These are phyloP conservation scores for Aquilaria yunnanensis DNA, from an alignment of 345 rosid species.

Conservation along the genomic window DNA sequence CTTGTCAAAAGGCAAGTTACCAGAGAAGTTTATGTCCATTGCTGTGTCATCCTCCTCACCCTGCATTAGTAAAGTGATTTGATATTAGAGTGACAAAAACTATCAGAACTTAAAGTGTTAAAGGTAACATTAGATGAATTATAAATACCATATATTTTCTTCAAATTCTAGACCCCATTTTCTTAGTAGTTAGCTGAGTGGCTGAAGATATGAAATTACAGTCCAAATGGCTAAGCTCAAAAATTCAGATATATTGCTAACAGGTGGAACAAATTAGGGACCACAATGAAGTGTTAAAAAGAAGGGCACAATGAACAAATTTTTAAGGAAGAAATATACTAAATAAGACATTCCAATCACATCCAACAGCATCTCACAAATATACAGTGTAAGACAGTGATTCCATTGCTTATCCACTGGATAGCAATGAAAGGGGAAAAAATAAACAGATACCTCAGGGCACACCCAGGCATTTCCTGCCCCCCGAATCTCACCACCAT, in stretches of 20 bases:
- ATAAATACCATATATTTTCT: background rate
- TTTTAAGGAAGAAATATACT: too few species aligned
- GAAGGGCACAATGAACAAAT: too few species aligned
- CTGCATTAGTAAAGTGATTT: slow-evolving; percentile 32
- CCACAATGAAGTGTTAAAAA: too few species aligned
- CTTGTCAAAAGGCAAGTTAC: slow-evolving; percentile 70
- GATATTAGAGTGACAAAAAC: slow-evolving; percentile 18
- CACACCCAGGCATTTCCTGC: slow-evolving; percentile 99
- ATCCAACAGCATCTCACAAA: too few species aligned
- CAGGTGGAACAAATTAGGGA: background rate
- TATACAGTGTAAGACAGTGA: too few species aligned
- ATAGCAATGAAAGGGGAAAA: background rate
- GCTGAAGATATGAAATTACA: slow-evolving; percentile 10
- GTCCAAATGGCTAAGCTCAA: too few species aligned
- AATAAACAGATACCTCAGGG: slow-evolving; percentile 61
- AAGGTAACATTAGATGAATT: background rate
- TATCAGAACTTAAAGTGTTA: background rate
- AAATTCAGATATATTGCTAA: background rate
- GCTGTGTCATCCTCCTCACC: slow-evolving; percentile 94
- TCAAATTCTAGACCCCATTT: background rate
- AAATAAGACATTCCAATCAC: too few species aligned
- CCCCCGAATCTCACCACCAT: slow-evolving; percentile 98
- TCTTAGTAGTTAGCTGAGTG: slow-evolving; percentile 7
- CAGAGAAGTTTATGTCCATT: slow-evolving; percentile 89
- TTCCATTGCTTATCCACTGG: too few species aligned